Evolutionary conservation across 352 stramenopile species (phyloP).

Genomic region (Phytophthora foliorum): DNA sequence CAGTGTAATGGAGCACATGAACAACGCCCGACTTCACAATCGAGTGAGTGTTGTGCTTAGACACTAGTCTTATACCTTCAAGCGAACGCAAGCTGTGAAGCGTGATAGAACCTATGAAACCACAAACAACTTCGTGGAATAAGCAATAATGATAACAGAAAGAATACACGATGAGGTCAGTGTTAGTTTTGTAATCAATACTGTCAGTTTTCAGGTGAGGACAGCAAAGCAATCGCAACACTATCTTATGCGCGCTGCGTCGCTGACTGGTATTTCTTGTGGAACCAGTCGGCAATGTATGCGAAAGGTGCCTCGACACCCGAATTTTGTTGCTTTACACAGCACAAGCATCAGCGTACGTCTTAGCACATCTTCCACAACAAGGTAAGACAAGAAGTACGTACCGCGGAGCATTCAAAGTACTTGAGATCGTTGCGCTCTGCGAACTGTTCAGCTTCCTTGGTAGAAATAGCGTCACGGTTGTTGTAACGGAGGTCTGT

Average conservation of each 20-base stretch:
- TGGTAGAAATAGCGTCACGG: slow-evolving; percentile 71
- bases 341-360: not conserved
- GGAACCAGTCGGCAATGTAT: slow-evolving; percentile 86
- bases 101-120: slow-evolving; percentile 7
- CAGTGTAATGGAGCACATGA: too few species aligned
- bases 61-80: too few species aligned
- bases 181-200: not conserved
- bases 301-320: slow-evolving; percentile 80
- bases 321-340: slow-evolving; percentile 72
- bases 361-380: slow-evolving; percentile 1
- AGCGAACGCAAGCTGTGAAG: slow-evolving; percentile 5
- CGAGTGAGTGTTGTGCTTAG: too few species aligned
- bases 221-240: not conserved
- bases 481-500: slow-evolving; percentile 83
- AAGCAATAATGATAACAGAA: slow-evolving; percentile 1
- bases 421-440: slow-evolving; percentile 85
- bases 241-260: slow-evolving; percentile 57
- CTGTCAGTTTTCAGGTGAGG: not conserved
- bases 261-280: slow-evolving; percentile 86
- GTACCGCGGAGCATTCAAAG: slow-evolving; percentile 83
- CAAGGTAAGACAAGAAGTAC: slow-evolving; percentile 5
- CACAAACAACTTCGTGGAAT: slow-evolving; percentile 5
- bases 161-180: not conserved
- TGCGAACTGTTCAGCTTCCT: slow-evolving; percentile 78
- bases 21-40: too few species aligned